phyloP scores from a whole-genome alignment of 352 stramenopile genomes.

The Peronospora belbahrii region DNA sequence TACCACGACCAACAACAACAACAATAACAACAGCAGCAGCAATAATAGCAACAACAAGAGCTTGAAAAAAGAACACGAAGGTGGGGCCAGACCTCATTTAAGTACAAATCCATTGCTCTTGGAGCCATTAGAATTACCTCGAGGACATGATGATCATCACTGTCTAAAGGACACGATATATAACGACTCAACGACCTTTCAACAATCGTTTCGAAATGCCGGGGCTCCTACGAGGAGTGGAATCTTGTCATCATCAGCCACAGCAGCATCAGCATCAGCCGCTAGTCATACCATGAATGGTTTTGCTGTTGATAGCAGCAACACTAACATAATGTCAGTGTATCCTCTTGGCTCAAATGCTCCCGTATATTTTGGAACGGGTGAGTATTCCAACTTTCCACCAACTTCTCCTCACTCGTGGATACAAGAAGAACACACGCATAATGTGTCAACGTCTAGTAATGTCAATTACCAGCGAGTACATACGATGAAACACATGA shows the following conservation, averaged over 20 bases:
- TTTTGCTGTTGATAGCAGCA: neutral
- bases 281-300: too few species aligned
- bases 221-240: neutral
- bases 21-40: too few species aligned
- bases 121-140: conserved; percentile 32
- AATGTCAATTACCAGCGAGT: conserved; percentile 14
- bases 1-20: too few species aligned
- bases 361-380: neutral
- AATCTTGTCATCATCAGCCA: conserved; percentile 2
- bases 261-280: too few species aligned
- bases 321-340: conserved; percentile 30
- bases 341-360: conserved; percentile 15
- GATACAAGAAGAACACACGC: conserved; percentile 8
- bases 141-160: conserved; percentile 6
- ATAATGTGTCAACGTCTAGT: conserved; percentile 1
- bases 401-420: conserved; percentile 6
- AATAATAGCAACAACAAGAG: neutral
- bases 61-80: conserved; percentile 15
- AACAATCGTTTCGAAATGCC: conserved; percentile 1
- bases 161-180: conserved; percentile 22
- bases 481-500: conserved; percentile 27
- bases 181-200: conserved; percentile 1
- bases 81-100: conserved; percentile 1
- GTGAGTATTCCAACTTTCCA: conserved; percentile 2
- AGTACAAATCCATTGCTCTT: conserved; percentile 23